phyloP scores from a whole-genome alignment of 495 filamentous ascomycete species.

The Gamarada debralockiae region DNA sequence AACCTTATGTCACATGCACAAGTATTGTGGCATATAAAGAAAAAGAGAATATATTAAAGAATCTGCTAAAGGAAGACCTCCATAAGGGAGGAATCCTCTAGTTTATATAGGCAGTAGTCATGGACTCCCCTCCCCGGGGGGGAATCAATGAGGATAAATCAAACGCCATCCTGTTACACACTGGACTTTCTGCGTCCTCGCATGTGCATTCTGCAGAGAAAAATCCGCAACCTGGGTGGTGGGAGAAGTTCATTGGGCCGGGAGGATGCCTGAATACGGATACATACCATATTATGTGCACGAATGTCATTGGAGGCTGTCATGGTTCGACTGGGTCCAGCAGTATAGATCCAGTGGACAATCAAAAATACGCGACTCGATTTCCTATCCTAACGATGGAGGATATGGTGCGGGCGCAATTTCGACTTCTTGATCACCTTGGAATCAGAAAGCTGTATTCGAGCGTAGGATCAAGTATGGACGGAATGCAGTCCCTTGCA shows the following conservation, averaged over 20 bases:
- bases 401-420: slow-evolving; percentile 97
- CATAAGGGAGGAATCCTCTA: no score
- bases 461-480: slow-evolving; percentile 95
- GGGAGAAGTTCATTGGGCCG: slow-evolving; percentile 98
- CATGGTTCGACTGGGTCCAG: slow-evolving; percentile 93
- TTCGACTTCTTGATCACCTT: slow-evolving; percentile 79
- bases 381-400: slow-evolving; percentile 96
- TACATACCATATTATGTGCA: slow-evolving; percentile 92
- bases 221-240: slow-evolving; percentile 93
- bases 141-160: slow-evolving; percentile 72
- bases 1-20: no score
- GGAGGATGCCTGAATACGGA: slow-evolving; percentile 82
- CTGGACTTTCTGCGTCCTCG: slow-evolving; percentile 90
- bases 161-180: slow-evolving; percentile 91
- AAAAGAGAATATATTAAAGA: no score
- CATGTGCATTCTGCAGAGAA: slow-evolving; percentile 85
- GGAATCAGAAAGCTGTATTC: slow-evolving; percentile 81
- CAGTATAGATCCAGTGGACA: slow-evolving; percentile 83
- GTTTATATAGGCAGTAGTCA: no score
- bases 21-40: no score
- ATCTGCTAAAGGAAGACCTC: no score
- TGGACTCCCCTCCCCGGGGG: no score
- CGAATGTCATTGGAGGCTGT: slow-evolving; percentile 94
- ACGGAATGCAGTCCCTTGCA: slow-evolving; percentile 94
- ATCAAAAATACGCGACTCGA: slow-evolving; percentile 84